Base-by-base conservation (phyloP, 805 yeast species). In the Candida maris region DNA sequence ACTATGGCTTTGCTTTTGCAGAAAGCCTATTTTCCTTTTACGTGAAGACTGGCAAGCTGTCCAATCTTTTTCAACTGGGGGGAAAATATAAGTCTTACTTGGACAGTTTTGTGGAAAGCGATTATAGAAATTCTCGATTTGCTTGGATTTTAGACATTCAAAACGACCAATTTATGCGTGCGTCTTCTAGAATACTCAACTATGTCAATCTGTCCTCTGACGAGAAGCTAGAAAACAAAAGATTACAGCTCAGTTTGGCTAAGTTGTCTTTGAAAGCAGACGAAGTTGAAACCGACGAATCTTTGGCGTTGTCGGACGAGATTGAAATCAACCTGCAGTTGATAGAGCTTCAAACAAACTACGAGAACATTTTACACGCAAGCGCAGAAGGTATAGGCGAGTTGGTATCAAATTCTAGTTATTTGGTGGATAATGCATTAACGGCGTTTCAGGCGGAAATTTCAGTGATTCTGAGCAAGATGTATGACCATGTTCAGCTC, bases 131-230 rank as follows among this genome's bases (percentile, higher is more conserved):
- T 24, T 68, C 76, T 4, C 61, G 70, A 27, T 71, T 85, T 33
- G 71, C 85, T 2, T 88, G 96, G 96, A 79, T 87, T 15, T 70
- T 75, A 38, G 73, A 81, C 38, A 56, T 86, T 10, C 55, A 75
- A 21, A 75, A 68, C 42, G 67, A 65, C 3, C 65, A 77, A 7
- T 83, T 69, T 52, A 45, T 35, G 4, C 51, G 58, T 2, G 91
- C 88, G 0, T 63, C 81, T 1, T 48, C 55, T 10, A 64, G 68
- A 1, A 61, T 87, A 20, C 49, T 65, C 3, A 52, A 59, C 1
- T 69, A 75, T 19, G 62, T 70, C 4, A 60, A 65, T 10, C 18
- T 38, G 12, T 55, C 67, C 3, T 42, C 54, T 3, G 71, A 70
- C 13, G 76, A 73, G 18, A 51, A 60, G 7, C 63, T 70, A 29